Conservation (phyloP, 2,329 filamentous ascomycete genomes). For the Arthrobotrys conoides region DNA sequence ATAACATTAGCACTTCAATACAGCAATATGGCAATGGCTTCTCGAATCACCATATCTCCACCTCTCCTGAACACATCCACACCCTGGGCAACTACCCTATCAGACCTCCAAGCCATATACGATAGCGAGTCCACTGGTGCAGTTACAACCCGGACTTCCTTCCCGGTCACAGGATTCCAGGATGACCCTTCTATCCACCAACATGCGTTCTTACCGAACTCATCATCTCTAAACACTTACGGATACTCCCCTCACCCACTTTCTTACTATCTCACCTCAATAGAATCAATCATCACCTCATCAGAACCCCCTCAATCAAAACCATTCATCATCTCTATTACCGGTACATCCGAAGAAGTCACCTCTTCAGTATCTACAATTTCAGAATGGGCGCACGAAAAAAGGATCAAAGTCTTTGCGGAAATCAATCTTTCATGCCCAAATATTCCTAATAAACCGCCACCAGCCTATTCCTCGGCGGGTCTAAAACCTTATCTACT, state of each 20-base stretch:
- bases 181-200: conserved; percentile 76
- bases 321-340: conserved; percentile 79
- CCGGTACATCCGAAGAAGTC: conserved; percentile 75
- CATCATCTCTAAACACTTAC: conserved; percentile 76
- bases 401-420: conserved; percentile 73
- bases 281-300: conserved; percentile 69
- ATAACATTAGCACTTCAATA: not conserved
- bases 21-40: conserved; percentile 41
- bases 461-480: conserved; percentile 76
- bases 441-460: conserved; percentile 78
- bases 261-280: conserved; percentile 73
- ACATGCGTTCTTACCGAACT: conserved; percentile 75
- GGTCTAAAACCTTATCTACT: conserved; percentile 73
- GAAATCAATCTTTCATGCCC: conserved; percentile 85
- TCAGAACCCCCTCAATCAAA: conserved; percentile 68
- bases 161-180: conserved; percentile 74
- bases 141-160: conserved; percentile 80
- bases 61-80: conserved; percentile 82
- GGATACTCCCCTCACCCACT: conserved; percentile 80
- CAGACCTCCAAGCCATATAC: conserved; percentile 76
- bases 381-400: conserved; percentile 67
- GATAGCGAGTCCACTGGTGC: conserved; percentile 76
- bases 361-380: conserved; percentile 72
- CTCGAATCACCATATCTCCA: conserved; percentile 72
- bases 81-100: conserved; percentile 79